A percentile compares a stretch with the other conserved stretches of the same genome.
These are phyloP conservation scores for Dendrobium officinale DNA, from an alignment of 106 monocot genomes.

Conservation along the genomic window DNA sequence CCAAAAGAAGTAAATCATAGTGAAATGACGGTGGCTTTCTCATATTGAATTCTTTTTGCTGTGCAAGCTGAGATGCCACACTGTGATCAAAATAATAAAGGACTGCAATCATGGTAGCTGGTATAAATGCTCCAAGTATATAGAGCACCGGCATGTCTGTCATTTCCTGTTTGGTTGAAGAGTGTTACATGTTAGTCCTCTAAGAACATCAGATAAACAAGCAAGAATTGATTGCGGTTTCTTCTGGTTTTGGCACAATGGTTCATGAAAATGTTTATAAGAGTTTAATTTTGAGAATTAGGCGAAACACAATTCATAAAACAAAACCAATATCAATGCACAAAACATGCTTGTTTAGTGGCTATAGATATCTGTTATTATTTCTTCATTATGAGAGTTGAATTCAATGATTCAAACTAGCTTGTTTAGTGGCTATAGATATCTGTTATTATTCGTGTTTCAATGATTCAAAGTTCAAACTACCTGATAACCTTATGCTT, in stretches of 20 bases:
- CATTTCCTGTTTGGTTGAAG: slow-evolving; percentile 58
- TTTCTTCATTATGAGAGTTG: no score
- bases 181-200: not conserved
- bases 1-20: slow-evolving; percentile 59
- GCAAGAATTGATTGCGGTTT: not conserved
- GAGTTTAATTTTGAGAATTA: no score
- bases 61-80: slow-evolving; percentile 81
- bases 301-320: no score
- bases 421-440: no score
- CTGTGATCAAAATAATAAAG: slow-evolving; percentile 88
- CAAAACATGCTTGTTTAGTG: no score
- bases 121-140: slow-evolving; percentile 82
- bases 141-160: slow-evolving; percentile 59
- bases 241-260: no score
- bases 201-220: not conserved
- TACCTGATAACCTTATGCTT: no score
- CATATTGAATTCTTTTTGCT: slow-evolving; percentile 85
- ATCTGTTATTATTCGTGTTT: no score
- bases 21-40: slow-evolving; percentile 82
- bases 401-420: no score
- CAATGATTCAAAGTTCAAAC: no score
- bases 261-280: no score
- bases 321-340: not conserved
- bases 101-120: slow-evolving; percentile 86
- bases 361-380: no score